Conservation (phyloP, 768 basidiomycete species). For the Lactifluus volemus region DNA sequence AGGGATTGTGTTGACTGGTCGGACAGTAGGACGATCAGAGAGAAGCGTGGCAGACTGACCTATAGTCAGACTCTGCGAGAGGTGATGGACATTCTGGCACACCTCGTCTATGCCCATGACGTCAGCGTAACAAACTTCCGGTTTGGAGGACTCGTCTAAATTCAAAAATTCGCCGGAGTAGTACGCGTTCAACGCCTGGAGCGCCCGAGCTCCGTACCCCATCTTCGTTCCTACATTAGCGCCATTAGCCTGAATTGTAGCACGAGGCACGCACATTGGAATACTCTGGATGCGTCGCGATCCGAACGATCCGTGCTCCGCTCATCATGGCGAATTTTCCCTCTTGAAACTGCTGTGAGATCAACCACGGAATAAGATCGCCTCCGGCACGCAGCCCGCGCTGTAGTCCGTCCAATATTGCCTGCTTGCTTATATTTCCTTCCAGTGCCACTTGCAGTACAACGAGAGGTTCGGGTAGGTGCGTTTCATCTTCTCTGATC, state of each 20-base stretch:
- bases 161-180: conserved; percentile 91
- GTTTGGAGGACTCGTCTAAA: conserved; percentile 56
- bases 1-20: conserved; percentile 74
- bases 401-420: conserved; percentile 77
- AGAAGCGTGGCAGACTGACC: conserved; percentile 46
- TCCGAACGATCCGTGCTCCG: conserved; percentile 84
- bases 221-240: conserved; percentile 43
- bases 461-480: conserved; percentile 89
- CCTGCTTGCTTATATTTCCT: conserved; percentile 80
- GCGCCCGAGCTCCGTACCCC: conserved; percentile 90
- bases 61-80: background rate
- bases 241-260: conserved; percentile 8
- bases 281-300: conserved; percentile 95
- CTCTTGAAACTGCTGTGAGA: conserved; percentile 95
- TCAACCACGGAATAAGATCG: conserved; percentile 96
- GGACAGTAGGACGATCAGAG: conserved; percentile 70
- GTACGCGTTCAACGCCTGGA: conserved; percentile 81
- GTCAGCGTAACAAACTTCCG: conserved; percentile 54
- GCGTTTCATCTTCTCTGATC: conserved; percentile 80
- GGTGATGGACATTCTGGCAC: conserved; percentile 23
- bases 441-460: conserved; percentile 95
- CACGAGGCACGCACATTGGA: conserved; percentile 51
- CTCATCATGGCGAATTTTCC: conserved; percentile 86
- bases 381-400: conserved; percentile 83
- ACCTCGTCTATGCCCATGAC: conserved; percentile 41